Conservation (phyloP, 2,329 filamentous ascomycete genomes). For the Sporothrix humicola region DNA sequence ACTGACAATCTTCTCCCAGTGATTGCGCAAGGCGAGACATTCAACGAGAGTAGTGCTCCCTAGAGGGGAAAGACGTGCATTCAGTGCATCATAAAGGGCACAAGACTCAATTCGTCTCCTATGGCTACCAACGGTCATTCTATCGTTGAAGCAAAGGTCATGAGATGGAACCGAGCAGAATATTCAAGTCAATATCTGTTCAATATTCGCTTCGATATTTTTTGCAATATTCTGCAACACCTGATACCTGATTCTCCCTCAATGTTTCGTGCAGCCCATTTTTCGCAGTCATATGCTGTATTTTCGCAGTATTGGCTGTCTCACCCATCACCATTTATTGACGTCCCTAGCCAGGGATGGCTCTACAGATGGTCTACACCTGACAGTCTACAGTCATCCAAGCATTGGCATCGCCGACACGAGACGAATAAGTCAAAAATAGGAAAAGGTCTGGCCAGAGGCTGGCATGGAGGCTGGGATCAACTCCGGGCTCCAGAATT, state of each 20-base stretch:
- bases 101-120: background rate
- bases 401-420: no score
- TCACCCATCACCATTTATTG: background rate
- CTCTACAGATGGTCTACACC: no score
- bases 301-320: background rate
- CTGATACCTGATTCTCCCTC: background rate
- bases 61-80: background rate
- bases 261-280: background rate
- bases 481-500: no score
- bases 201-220: background rate
- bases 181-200: background rate
- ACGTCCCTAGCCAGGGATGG: background rate
- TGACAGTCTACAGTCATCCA: no score
- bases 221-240: background rate
- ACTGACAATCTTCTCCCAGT: background rate
- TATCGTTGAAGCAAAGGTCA: no score
- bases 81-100: no score
- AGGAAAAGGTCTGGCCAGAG: no score
- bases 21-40: constrained; percentile 12
- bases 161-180: no score
- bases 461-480: no score
- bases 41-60: background rate
- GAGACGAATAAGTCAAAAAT: no score
- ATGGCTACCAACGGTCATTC: constrained; percentile 19
- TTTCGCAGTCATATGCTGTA: background rate